phyloP scores from a whole-genome alignment of 106 monocot genomes.

The Gastrodia elata region DNA sequence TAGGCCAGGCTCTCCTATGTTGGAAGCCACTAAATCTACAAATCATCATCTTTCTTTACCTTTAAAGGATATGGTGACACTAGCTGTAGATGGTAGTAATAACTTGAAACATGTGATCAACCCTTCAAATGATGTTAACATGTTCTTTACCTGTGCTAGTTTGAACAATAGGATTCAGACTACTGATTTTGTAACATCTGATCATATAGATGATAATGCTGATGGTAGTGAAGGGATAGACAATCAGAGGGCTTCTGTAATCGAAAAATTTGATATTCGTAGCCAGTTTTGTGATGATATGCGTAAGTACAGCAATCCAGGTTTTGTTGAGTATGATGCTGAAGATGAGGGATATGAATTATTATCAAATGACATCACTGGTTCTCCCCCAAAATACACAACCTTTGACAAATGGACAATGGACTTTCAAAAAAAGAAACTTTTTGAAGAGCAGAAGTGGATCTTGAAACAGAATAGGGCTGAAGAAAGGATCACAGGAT shows the following conservation, averaged over 20 bases:
- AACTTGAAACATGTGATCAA: slow-evolving; percentile 11
- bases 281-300: slow-evolving; percentile 19
- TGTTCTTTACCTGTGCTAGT: slow-evolving; percentile 19
- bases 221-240: slow-evolving; percentile 24
- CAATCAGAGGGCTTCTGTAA: slow-evolving; percentile 26
- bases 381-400: slow-evolving; percentile 71
- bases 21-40: slow-evolving; percentile 9
- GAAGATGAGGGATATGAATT: slow-evolving; percentile 45
- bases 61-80: slow-evolving; percentile 21
- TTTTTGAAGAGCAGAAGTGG: slow-evolving; percentile 55
- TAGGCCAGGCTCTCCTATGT: slow-evolving; percentile 19
- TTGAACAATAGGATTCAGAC: slow-evolving; percentile 19
- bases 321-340: slow-evolving; percentile 24
- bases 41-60: slow-evolving; percentile 16
- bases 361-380: slow-evolving; percentile 20
- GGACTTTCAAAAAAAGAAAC: slow-evolving; percentile 56
- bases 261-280: slow-evolving; percentile 30
- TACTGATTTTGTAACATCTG: slow-evolving; percentile 14
- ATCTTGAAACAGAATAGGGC: slow-evolving; percentile 62
- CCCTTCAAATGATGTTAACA: slow-evolving; percentile 25
- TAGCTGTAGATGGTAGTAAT: slow-evolving; percentile 23
- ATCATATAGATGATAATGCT: slow-evolving; percentile 15
- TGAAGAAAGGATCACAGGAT: slow-evolving; percentile 48
- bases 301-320: slow-evolving; percentile 14
- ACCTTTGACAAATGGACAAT: slow-evolving; percentile 85